Evolutionary conservation across 352 stramenopile species (phyloP), one percentile per base, ranked within the genome.

Genomic region (Pythium plurisporium): DNA sequence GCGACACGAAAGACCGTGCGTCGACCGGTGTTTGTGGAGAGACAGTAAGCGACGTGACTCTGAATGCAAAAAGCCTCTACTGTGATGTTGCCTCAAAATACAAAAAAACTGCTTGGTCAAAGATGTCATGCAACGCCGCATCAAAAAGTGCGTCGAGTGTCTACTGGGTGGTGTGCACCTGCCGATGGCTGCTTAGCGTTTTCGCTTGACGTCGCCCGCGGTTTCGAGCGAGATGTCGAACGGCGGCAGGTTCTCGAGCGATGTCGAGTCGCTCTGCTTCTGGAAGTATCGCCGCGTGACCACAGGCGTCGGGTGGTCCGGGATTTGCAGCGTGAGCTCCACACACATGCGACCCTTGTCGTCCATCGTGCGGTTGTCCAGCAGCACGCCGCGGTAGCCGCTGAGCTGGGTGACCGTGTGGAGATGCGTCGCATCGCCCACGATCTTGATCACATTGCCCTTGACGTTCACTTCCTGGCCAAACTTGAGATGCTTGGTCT

Each of bases 401-500:
- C 82, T 90, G 41, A 95, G 72, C 61, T 93, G 79, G 57, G 85
- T 95, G 55, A 87, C 57, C 15, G 85, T 95, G 60, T 79, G 79
- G 55, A 95, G 72, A 57, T 87, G 75, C 15, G 62, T 65, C 0
- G 79, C 72, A 51, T 95, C 81, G 41, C 85, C 85, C 43, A 80
- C 76, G 57, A 95, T 79, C 37, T 81, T 91, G 62, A 95, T 95
- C 52, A 89, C 61, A 60, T 95, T 95, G 71, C 78, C 83, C 72
- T 93, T 93, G 53, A 95, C 77, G 63, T 90, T 90, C 38, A 95
- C 82, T 40, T 95, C 86, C 55, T 94, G 81, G 31, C 82, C 82
- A 42, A 93, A 93, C 63, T 89, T 89, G 48, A 95, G 77, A 56
- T 82, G 72, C 67, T 95, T 95, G 49, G 86, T 95, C 73, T 95